These are phyloP conservation scores for Houttuynia cordata DNA, from an alignment of 164 flowering plant genomes.

Conservation along the genomic window DNA sequence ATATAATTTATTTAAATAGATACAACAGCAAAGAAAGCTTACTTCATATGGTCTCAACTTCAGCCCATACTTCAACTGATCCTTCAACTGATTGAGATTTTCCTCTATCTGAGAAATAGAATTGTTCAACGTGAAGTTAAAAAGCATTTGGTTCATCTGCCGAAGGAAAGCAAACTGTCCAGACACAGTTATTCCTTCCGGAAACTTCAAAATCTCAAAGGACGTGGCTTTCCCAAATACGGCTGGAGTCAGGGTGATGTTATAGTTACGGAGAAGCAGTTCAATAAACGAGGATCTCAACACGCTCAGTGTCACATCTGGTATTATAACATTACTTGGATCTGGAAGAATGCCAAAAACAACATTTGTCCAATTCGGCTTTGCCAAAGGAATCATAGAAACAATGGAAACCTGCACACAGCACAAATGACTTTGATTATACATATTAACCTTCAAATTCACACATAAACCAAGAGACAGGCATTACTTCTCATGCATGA, in stretches of 20 bases:
- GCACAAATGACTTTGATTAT: not conserved
- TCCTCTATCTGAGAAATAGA: slow-evolving; percentile 44
- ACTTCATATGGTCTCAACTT: slow-evolving; percentile 54
- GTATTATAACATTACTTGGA: slow-evolving; percentile 35
- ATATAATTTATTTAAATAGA: not conserved
- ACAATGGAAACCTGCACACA: slow-evolving; percentile 47
- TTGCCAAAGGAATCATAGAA: slow-evolving; percentile 38
- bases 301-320: slow-evolving; percentile 38
- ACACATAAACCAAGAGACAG: not conserved
- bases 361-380: slow-evolving; percentile 47
- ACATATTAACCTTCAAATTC: not conserved
- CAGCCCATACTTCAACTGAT: slow-evolving; percentile 52
- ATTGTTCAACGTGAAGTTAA: slow-evolving; percentile 62
- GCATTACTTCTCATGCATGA: not conserved
- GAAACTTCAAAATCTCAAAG: slow-evolving; percentile 59
- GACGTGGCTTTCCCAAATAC: slow-evolving; percentile 48
- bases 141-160: slow-evolving; percentile 38
- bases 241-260: slow-evolving; percentile 49
- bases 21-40: slow-evolving; percentile 2
- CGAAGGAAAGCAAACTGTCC: slow-evolving; percentile 32
- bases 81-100: slow-evolving; percentile 33
- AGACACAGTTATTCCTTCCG: slow-evolving; percentile 57
- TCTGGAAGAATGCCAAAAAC: slow-evolving; percentile 64
- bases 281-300: slow-evolving; percentile 49
- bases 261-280: slow-evolving; percentile 37